Percentiles rank a stretch among this genome's conserved stretches.
These are phyloP conservation scores for Talaromyces sp. DNA, from an alignment of 2,329 filamentous ascomycete genomes.

Conservation along the genomic window DNA sequence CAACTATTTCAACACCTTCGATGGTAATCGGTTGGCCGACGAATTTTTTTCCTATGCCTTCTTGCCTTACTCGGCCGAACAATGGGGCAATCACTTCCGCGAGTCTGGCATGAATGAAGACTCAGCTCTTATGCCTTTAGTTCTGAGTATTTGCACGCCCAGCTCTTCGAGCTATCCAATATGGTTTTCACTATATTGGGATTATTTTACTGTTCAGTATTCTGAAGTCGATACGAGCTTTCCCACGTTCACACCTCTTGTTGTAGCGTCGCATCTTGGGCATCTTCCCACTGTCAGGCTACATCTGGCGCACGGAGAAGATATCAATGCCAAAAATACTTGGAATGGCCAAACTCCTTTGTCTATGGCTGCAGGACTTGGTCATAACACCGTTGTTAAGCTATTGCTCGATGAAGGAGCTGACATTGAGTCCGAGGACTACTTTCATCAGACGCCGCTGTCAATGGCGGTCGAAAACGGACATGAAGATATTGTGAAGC, in stretches of 20 bases:
- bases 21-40: not conserved
- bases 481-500: not conserved
- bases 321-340: not conserved
- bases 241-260: not conserved
- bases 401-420: not conserved
- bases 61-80: not conserved
- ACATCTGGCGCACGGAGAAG: not conserved
- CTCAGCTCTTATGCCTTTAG: not conserved
- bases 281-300: not conserved
- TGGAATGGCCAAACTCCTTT: not conserved
- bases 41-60: not conserved
- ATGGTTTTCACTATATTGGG: not conserved
- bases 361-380: not conserved
- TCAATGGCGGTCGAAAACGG: not conserved
- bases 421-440: not conserved
- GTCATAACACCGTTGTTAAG: not conserved
- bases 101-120: not conserved
- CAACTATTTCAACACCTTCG: not conserved
- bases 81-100: slow-evolving; percentile 2
- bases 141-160: not conserved
- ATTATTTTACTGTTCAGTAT: not conserved
- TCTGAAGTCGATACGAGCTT: not conserved
- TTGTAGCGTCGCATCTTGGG: not conserved
- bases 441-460: not conserved
- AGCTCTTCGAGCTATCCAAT: not conserved